Percentiles rank a stretch among this genome's conserved stretches.
These are phyloP conservation scores for Calocybe gangraenosa DNA, from an alignment of 768 basidiomycete genomes.

Conservation along the genomic window DNA sequence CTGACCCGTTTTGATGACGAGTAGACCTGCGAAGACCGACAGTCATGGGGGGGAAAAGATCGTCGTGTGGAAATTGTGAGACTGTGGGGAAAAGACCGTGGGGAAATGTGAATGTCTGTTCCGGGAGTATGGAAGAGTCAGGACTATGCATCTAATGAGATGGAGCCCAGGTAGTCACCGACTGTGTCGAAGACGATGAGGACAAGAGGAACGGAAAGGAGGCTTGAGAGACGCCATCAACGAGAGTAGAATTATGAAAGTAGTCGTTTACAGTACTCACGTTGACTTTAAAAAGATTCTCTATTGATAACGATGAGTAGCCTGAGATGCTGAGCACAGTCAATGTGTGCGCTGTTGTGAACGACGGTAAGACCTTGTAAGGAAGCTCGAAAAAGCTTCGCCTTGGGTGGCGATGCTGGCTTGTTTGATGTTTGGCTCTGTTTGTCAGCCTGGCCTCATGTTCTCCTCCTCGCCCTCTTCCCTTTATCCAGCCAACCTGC, in stretches of 20 bases:
- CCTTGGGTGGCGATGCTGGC: conserved; percentile 16
- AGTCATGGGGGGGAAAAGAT: conserved; percentile 21
- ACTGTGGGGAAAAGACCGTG: conserved; percentile 2
- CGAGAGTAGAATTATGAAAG: no score
- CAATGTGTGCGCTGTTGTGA: neutral
- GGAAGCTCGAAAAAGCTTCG: conserved; percentile 13
- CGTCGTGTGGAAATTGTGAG: conserved; percentile 20
- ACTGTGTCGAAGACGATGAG: conserved; percentile 8
- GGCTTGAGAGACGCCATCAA: no score
- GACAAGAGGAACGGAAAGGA: neutral
- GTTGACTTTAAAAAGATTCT: no score
- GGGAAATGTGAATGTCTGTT: conserved; percentile 7
- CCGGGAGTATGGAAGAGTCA: conserved; percentile 1
- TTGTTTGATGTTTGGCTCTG: conserved; percentile 16
- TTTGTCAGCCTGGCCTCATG: conserved; percentile 10
- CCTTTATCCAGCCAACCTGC: conserved; percentile 2
- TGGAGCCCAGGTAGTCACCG: neutral
- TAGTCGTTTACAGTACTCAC: no score
- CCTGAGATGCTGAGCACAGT: no score
- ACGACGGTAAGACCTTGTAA: conserved; percentile 8
- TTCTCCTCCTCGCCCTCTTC: conserved; percentile 17
- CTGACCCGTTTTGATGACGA: conserved; percentile 26
- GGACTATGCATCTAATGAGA: conserved; percentile 6
- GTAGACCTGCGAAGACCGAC: conserved; percentile 29
- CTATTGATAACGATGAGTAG: no score